These are phyloP conservation scores for Nakazawaea holstii DNA, from an alignment of 805 yeast species.

Conservation along the genomic window DNA sequence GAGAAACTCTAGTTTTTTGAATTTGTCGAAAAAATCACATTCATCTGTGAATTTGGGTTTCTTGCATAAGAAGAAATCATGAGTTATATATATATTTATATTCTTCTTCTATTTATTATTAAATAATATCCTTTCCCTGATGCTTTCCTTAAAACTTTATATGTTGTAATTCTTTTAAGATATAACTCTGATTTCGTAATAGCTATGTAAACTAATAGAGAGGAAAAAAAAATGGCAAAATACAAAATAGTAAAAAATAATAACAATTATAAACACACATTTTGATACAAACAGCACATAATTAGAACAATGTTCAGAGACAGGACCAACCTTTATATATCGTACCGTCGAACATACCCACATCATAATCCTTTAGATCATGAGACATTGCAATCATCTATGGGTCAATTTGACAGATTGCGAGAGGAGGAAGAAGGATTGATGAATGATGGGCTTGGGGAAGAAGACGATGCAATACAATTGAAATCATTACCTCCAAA, in stretches of 20 bases:
- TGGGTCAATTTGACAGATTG: slow-evolving; percentile 28
- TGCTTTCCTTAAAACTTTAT: background rate
- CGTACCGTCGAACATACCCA: slow-evolving; percentile 86
- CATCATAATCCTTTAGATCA: slow-evolving; percentile 37
- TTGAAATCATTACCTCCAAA: slow-evolving; percentile 70
- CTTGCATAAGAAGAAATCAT: slow-evolving; percentile 26
- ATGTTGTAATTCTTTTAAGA: too few species aligned
- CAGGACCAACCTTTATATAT: slow-evolving; percentile 84
- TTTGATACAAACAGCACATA: slow-evolving; percentile 5
- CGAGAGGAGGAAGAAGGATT: slow-evolving; percentile 59
- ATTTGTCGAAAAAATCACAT: slow-evolving; percentile 8
- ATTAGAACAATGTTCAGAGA: slow-evolving; percentile 71
- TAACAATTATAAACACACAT: background rate
- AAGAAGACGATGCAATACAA: slow-evolving; percentile 38
- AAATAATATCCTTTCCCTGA: background rate
- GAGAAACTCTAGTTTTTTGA: slow-evolving; percentile 1
- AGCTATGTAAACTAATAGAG: too few species aligned
- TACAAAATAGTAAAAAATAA: background rate
- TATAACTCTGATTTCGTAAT: too few species aligned
- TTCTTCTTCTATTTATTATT: background rate
- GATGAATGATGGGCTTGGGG: slow-evolving; percentile 25
- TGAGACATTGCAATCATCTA: slow-evolving; percentile 7
- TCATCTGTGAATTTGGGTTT: slow-evolving; percentile 23
- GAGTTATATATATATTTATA: background rate
- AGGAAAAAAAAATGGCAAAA: background rate